Evolutionary conservation across 352 stramenopile genomes (phyloP), one percentile per base, ranked within the genome.

Genomic region (Globisporangium takayamanum): DNA sequence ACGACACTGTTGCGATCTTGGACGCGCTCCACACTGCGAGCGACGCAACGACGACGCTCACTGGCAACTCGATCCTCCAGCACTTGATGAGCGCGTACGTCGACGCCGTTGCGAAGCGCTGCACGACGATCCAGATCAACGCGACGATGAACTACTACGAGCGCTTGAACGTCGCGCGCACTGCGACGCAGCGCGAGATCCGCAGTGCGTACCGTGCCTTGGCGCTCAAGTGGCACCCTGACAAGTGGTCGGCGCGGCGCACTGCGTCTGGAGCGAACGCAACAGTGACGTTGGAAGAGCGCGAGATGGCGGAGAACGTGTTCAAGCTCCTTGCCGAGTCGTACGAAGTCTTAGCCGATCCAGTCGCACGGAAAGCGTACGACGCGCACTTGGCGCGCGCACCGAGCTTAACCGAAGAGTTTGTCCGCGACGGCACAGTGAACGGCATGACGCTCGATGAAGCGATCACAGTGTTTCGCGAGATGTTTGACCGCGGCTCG

Each of bases 61-160:
- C 84, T 14, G 84, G 79, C 0, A 87, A 92, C 45, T 75, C 81
- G 30, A 80, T 93, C 25, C 63, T 92, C 26, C 86, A 94, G 64
- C 86, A 95, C 45, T 59, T 92, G 14, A 90, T 95, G 84, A 87
- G 70, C 26, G 79, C 81, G n/a, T 95, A 95, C 44, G 73, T 94
- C 0, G 70, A 77, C 45, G 72, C 78, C 0, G 66, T 95, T 25
- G 78, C 80, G 0, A 82, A 81, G 25, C 84, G 84, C 7, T 91
- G 80, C 36, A 88, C 69, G 36, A 88, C 79, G 15, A 89, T 92
- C 53, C 76, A 90, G 53, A 85, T 93, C 52, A 91, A 89, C 37
- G 81, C 74, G 15, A 78, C 68, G 3, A 93, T 95, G 86, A 83
- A 92, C 66, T 89, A 82, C 30, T 95, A 95, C 59, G 84, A 93